Evolutionary conservation across 768 basidiomycete species (phyloP), one percentile per base, ranked within the genome.

Genomic region (Psilocybe subaeruginosa): DNA sequence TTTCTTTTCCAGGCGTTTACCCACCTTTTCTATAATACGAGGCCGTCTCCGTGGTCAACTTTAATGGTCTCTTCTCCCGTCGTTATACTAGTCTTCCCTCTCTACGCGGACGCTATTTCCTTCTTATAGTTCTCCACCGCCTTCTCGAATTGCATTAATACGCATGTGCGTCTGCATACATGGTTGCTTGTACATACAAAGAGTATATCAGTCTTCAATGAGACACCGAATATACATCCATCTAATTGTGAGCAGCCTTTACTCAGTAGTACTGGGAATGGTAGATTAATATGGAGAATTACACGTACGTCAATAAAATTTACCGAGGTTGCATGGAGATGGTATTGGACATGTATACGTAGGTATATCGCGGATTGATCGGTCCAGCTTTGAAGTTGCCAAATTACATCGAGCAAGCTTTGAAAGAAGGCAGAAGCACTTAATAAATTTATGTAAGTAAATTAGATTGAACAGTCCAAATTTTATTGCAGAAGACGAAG

Each of bases 1-100:
- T 56, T 37, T 60, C 50, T 39, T 53, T 31, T 43, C 5, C 11
- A 31, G 51, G 51, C 51, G 51, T 53, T 53, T 53, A 53, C 51
- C 51, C 51, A 8, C 52, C 23, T 23, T 12, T 23, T 49, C 52
- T 52, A 49, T 46, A 35, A 54, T 54, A 54, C 43, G 27, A 53
- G 52, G 53, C 17, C 43, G 52, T 33, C 35, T 39, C 27, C 9
- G 11, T 30, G 52, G 45, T 33, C 14, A 52, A 39, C 29, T 52
- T 54, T 17, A 48, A 37, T 53, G 3, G 16, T n/a, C 4, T 19
- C 33, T 53, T 53, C n/a, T 46, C 14, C 39, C 30, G 39, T 27
- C 29, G 43, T 27, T 56, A 56, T 12, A 43, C 43, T 56, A 41
- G 33, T 56, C 23, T 17, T 23, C 14, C 31, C 35, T 39, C 11